Evolutionary conservation across 2,329 filamentous ascomycete genomes (phyloP), one percentile per base, ranked within the genome.

Genomic region (Penicillium brasilianum): DNA sequence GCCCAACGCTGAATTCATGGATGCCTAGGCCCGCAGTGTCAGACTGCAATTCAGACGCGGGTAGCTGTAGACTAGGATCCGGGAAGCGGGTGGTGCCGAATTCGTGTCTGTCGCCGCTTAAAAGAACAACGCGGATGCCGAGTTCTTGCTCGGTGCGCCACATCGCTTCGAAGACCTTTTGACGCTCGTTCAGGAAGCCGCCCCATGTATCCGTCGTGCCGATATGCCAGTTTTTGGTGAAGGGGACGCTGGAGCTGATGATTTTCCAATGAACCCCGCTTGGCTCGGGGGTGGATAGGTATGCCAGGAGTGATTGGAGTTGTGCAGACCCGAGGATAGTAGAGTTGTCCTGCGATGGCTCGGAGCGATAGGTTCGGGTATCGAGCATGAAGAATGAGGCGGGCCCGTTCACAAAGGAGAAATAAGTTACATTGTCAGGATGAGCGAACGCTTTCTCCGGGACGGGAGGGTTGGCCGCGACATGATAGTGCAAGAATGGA

Each of bases 221-320:
- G 66, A 97, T 87, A 25, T 88, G 90, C 94, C 95, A 99, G 77
- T 99, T 99, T 80, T 97, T 96, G 7, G 95, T 98, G 74, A 99
- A 97, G 0, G 95, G 95, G 5, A 98, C 90, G 18, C 91, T 93
- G 41, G 91, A 93, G 18, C 93, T 89, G 54, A 99, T 82, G 69
- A 99, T 88, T 80, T 98, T 98, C 94, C 95, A 99, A 71, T 89
- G 89, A 0, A 97, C 88, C 0, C 92, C 92, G 32, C 81, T 80
- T 0, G 91, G 89, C 64, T 92, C 90, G 0, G 90, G 88, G 1
- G 85, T 87, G 11, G 82, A 81, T 20, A 99, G 83, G 85, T 90
- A 99, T 4, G 83, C 82, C 5, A 97, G 81, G 1, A 99, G 85
- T 67, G 96, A 93, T 5, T 85, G 82, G 0, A 96, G 85, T 74